Percentiles rank a stretch among this genome's conserved stretches.
phyloP scores from a whole-genome alignment of 331 rosid genomes.

The Stylosanthes scabra region DNA sequence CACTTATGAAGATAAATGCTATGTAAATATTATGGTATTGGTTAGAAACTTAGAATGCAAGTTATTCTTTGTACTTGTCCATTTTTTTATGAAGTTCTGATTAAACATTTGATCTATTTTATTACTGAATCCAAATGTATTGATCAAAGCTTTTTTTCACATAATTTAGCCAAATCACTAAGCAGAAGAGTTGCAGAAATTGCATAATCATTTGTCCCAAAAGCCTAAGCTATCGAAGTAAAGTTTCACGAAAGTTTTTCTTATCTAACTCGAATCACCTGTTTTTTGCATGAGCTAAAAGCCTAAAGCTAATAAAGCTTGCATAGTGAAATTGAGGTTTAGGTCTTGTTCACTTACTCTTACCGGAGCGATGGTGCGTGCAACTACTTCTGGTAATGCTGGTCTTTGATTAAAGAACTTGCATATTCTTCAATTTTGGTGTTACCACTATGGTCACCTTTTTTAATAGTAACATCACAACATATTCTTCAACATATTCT shows the following conservation, averaged over 20 bases:
- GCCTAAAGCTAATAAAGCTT: no score
- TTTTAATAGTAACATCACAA: slow-evolving; percentile 14
- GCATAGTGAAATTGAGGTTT: slow-evolving; percentile 36
- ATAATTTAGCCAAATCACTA: no score
- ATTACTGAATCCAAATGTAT: background rate
- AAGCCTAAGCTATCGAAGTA: no score
- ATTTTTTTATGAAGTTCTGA: background rate
- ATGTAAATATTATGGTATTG: slow-evolving; percentile 44
- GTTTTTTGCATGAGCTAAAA: no score
- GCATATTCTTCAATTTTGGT: slow-evolving; percentile 53
- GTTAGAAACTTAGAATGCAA: slow-evolving; percentile 31
- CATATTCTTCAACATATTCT: no score
- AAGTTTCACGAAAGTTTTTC: no score
- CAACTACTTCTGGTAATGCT: slow-evolving; percentile 71
- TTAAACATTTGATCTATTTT: slow-evolving; percentile 28
- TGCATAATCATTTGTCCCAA: no score
- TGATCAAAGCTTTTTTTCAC: no score
- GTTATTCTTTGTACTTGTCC: slow-evolving; percentile 23
- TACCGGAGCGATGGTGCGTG: slow-evolving; percentile 48
- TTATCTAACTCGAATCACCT: no score
- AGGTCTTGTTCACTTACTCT: slow-evolving; percentile 38
- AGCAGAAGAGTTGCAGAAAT: no score
- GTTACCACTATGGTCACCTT: no score
- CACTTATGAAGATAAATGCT: slow-evolving; percentile 31
- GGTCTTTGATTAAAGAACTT: slow-evolving; percentile 57